phyloP scores from a whole-genome alignment of 2,329 filamentous ascomycete genomes.

The Calonectria honghensis region DNA sequence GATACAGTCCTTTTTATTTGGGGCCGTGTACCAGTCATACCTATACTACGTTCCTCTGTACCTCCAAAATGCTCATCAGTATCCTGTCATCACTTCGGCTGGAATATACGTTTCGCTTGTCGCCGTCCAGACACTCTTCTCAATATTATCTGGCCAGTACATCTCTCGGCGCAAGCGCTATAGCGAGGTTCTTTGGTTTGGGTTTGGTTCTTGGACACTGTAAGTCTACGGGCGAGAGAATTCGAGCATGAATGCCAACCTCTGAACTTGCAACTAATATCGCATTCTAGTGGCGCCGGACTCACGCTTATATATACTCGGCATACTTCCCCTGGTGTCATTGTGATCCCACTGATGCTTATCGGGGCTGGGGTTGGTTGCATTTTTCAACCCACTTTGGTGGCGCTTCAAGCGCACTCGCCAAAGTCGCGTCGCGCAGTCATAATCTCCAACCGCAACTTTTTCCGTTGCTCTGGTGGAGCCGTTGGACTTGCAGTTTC shows the following conservation, averaged over 20 bases:
- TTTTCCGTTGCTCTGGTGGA: conserved; percentile 75
- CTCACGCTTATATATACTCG: conserved; percentile 70
- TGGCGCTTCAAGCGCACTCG: conserved; percentile 75
- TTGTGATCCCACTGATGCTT: conserved; percentile 68
- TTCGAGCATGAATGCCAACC: background rate
- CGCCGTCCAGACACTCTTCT: conserved; percentile 66
- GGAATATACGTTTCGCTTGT: conserved; percentile 70
- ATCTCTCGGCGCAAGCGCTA: conserved; percentile 75
- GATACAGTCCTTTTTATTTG: conserved; percentile 75
- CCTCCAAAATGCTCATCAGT: conserved; percentile 72
- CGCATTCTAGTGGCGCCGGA: conserved; percentile 64
- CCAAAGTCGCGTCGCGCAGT: conserved; percentile 75
- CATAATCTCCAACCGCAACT: conserved; percentile 77
- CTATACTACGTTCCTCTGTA: conserved; percentile 78
- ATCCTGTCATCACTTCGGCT: conserved; percentile 66
- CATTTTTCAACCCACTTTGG: conserved; percentile 68
- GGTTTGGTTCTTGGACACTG: conserved; percentile 61
- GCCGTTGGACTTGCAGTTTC: conserved; percentile 75
- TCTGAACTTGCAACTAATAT: background rate
- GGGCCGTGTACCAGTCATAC: conserved; percentile 74
- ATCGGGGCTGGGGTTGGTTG: conserved; percentile 72
- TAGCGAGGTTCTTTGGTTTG: conserved; percentile 72
- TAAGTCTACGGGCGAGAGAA: conserved; percentile 42
- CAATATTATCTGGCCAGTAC: conserved; percentile 72
- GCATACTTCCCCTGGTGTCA: conserved; percentile 65